Base-by-base conservation (phyloP, 1,139 yeast genomes). In the Hyphopichia fennica region DNA sequence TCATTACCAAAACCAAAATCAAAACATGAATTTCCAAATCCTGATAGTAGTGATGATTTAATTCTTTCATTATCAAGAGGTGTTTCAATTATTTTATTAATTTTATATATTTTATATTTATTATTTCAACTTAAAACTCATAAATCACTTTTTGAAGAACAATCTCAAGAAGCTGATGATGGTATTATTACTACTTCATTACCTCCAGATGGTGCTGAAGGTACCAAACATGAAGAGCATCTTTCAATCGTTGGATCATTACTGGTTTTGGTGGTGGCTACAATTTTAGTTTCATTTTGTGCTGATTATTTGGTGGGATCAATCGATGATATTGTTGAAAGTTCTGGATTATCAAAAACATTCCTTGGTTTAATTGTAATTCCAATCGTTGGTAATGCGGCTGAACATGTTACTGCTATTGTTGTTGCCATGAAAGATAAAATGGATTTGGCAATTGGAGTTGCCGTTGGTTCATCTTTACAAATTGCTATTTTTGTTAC, bases 301-400 rank as follows among this genome's bases (percentile, higher is more conserved):
- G 99, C 99, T 5, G 99, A 93, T 64, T 87, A 80, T 65, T 77
- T 93, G 52, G 99, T 93, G 43, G 95, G 91, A 30, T 84, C 96
- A 25, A 93, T 93, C 55, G 98, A 93, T 66, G 84, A 79, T 46
- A 82, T 93, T 49, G 99, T 93, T 33, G 87, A 73, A 47, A 69
- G 81, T 34, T 81, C 96, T 2, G 96, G 96, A 3, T 74, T 93
- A 49, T 87, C 96, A 39, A 93, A 91, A 75, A 91, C 98, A 0
- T 93, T 93, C 58, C 89, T 93, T 54, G 99, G 99, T 63, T 75
- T 93, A 52, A 86, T 93, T 54, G 82, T 93, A 39, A 84, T 93
- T 48, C 99, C 99, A 38, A 91, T 95, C 49, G 98, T 93, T 25
- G 99, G 99, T 45, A 93, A 93, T 57, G 99, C 99, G 2, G 98